Percentiles rank a stretch among this genome's conserved stretches.
Evolutionary conservation across 257 asterid genomes (phyloP).

Genomic region (Agastache rugosa): DNA sequence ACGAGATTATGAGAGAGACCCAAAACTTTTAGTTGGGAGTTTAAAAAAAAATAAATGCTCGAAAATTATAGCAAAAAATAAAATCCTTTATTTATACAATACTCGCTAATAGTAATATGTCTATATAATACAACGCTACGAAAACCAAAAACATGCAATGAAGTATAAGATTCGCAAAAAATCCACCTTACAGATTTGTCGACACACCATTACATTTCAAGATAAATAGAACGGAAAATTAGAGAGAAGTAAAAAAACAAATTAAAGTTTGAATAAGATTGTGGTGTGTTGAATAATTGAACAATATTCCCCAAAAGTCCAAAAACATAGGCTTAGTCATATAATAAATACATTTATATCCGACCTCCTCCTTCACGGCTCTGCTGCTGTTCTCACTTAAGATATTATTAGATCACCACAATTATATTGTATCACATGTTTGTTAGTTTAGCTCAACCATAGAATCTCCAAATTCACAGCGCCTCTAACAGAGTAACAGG

Average conservation of each 20-base stretch:
- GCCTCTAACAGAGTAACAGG: neutral
- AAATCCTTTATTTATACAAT: neutral
- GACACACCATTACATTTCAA: neutral
- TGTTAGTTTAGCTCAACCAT: constrained; percentile 13
- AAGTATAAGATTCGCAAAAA: neutral
- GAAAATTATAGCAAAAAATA: neutral
- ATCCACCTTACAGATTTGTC: neutral
- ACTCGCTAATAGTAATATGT: neutral
- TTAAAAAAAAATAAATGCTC: too few species aligned
- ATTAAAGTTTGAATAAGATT: neutral
- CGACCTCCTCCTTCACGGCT: constrained; percentile 13
- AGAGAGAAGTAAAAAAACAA: neutral
- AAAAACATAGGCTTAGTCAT: constrained; percentile 8
- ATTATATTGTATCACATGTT: neutral
- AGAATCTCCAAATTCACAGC: neutral
- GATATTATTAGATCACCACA: neutral
- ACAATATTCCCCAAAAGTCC: constrained; percentile 18
- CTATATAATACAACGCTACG: too few species aligned
- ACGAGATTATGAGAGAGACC: too few species aligned
- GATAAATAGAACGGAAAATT: neutral
- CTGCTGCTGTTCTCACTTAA: neutral
- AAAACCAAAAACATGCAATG: neutral
- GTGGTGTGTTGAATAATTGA: constrained; percentile 11
- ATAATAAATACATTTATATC: neutral
- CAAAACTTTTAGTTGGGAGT: neutral